These are phyloP conservation scores for Saccharomycopsis javanensis DNA, from an alignment of 805 yeast genomes.

Conservation along the genomic window DNA sequence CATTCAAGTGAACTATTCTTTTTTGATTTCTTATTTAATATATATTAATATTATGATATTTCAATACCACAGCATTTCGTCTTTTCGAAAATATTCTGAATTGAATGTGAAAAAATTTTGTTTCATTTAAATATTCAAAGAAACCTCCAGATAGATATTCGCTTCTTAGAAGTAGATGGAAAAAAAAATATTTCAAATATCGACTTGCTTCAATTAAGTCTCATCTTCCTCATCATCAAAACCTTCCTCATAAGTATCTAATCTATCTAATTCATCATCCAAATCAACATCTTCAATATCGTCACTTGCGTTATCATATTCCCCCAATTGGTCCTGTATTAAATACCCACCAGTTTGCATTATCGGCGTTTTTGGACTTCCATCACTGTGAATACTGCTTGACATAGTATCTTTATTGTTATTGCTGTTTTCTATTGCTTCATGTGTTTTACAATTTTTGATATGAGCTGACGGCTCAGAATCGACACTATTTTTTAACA, in stretches of 20 bases:
- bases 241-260: constrained; percentile 27
- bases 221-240: constrained; percentile 25
- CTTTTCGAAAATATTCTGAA: too few relatives aligned
- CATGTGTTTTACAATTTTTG: background rate
- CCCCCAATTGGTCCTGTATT: constrained; percentile 14
- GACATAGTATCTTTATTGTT: too few relatives aligned
- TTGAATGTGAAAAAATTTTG: too few relatives aligned
- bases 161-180: background rate
- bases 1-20: too few relatives aligned
- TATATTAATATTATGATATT: too few relatives aligned
- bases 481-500: too few relatives aligned
- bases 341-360: constrained; percentile 2
- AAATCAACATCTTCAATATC: constrained; percentile 28
- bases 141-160: too few relatives aligned
- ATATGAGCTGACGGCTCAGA: too few relatives aligned
- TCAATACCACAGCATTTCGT: too few relatives aligned
- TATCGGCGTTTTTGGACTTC: background rate
- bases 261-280: constrained; percentile 23
- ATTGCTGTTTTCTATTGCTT: too few relatives aligned
- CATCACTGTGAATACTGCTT: background rate
- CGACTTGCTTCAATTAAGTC: constrained; percentile 20
- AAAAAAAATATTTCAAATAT: background rate
- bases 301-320: constrained; percentile 18
- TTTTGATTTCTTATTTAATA: too few relatives aligned
- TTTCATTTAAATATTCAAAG: too few relatives aligned